Conservation (phyloP, 2,329 filamentous ascomycete genomes). For the Colletotrichum phormii region DNA sequence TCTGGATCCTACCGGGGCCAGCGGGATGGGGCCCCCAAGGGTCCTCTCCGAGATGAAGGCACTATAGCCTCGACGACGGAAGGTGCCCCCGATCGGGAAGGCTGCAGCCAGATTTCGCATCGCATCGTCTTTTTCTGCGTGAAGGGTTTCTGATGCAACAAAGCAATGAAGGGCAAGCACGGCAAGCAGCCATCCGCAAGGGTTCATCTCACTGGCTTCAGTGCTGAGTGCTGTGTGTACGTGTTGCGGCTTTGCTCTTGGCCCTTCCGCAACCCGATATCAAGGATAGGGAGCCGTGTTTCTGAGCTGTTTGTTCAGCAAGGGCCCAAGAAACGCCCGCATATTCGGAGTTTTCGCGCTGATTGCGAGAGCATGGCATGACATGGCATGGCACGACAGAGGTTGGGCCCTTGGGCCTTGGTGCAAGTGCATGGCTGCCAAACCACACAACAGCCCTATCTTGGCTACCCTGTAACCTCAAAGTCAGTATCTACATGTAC, state of each 20-base stretch:
- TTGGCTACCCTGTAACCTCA: background rate
- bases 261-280: background rate
- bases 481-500: background rate
- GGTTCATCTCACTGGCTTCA: too few species aligned
- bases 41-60: slow-evolving; percentile 26
- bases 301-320: background rate
- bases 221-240: too few species aligned
- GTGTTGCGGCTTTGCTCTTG: background rate
- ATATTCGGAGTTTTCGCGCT: background rate
- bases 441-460: background rate
- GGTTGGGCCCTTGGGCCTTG: background rate
- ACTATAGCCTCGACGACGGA: slow-evolving; percentile 21
- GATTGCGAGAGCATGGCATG: too few species aligned
- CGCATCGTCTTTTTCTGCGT: background rate
- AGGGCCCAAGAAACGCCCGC: background rate
- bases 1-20: background rate
- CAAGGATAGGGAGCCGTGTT: background rate
- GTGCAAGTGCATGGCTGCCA: background rate
- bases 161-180: background rate
- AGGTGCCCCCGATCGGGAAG: slow-evolving; percentile 2
- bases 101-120: slow-evolving; percentile 1
- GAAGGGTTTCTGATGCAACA: background rate
- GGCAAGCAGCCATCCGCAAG: too few species aligned
- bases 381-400: too few species aligned
- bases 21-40: background rate